Evolutionary conservation across 2,329 filamentous ascomycete genomes (phyloP), one percentile per base, ranked within the genome.

Genomic region (Claviceps sp.): DNA sequence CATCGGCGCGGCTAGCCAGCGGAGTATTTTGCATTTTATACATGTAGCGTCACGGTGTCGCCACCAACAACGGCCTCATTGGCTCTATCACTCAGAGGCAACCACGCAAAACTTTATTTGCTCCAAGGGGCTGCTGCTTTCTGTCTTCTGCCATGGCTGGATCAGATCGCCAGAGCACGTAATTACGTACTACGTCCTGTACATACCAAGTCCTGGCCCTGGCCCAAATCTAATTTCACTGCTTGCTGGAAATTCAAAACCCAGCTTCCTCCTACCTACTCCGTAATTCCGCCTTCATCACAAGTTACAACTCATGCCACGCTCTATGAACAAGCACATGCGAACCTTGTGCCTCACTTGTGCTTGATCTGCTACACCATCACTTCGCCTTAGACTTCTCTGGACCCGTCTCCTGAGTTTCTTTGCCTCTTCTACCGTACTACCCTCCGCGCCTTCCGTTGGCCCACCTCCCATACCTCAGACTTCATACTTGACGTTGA

Each of bases 41-140:
- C 30, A 30, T 9, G 30, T 41, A 42, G 43, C 37, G 50, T 47
- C 50, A 40, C 43, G 11, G 13, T 46, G 48, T 51, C 37, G 44
- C 37, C 43, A 51, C 50, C 44, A 47, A 37, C 44, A 42, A 42
- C 42, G 38, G 20, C 37, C 49, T 37, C 16, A 46, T 50, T 50
- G 42, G 34, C 49, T 13, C 30, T 4, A 40, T 34, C 14, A 18
- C 24, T 3, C 13, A 18, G 40, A 40, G 9, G 42, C 49, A 42
- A 46, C 30, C 18, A 26, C 13, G 24, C 22, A 24, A 41, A 51
- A 51, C 37, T 42, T 24, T 47, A 47, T 47, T 24, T 43, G 26
- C 18, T 30, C 22, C 11, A 37, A 16, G 43, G 14, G 30, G 8
- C 30, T 34, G 30, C 30, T 34, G 30, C 9, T 11, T 34, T 34